Percentiles rank a stretch among this genome's conserved stretches.
Evolutionary conservation across 31 red algal genomes (phyloP).

Genomic region (Odonthalia washingtoniensis): DNA sequence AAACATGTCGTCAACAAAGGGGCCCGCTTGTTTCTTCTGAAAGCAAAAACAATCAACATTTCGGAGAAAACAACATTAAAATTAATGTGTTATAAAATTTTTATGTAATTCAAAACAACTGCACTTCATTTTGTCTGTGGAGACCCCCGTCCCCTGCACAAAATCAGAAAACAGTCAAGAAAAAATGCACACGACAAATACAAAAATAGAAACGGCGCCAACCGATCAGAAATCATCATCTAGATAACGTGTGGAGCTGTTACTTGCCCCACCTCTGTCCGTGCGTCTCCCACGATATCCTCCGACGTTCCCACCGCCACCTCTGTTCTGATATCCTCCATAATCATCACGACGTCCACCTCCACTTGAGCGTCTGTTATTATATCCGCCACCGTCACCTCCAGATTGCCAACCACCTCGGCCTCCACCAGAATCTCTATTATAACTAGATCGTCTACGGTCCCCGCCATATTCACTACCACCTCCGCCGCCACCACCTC

Average conservation of each 20-base stretch:
- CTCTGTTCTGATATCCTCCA: neutral
- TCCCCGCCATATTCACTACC: neutral
- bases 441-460: neutral
- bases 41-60: no score
- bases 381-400: neutral
- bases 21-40: no score
- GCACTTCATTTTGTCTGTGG: no score
- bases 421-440: slow-evolving; percentile 20
- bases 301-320: neutral
- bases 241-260: neutral
- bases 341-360: neutral
- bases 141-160: no score
- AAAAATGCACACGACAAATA: no score
- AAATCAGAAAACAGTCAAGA: no score
- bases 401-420: slow-evolving; percentile 6
- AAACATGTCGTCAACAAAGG: no score
- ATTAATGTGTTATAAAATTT: no score
- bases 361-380: neutral
- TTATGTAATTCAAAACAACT: no score
- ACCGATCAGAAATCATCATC: slow-evolving; percentile 5
- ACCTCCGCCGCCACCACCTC: slow-evolving; percentile 13
- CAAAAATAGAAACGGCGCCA: no score
- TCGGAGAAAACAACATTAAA: no score
- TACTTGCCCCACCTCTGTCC: neutral
- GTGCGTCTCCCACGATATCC: neutral